phyloP scores from a whole-genome alignment of 78 protist species.

The Dictyostelium brefeldianum region DNA sequence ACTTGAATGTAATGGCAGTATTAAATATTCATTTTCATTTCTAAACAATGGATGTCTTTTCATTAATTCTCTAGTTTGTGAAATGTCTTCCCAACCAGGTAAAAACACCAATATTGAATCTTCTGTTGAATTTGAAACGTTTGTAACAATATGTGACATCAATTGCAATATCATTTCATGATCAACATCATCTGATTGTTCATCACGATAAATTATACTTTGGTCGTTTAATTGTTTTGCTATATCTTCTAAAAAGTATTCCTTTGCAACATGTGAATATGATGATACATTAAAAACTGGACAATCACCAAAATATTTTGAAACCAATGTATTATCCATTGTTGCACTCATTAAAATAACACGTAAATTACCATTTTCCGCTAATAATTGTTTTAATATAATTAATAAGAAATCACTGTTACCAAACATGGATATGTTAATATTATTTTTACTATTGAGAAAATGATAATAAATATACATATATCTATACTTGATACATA shows the following conservation, averaged over 20 bases:
- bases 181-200: conserved; percentile 5
- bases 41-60: conserved; percentile 15
- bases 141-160: neutral
- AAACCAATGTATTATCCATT: neutral
- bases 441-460: neutral
- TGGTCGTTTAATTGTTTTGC: neutral
- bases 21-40: conserved; percentile 1
- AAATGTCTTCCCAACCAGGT: conserved; percentile 54
- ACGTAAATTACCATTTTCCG: conserved; percentile 25
- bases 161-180: conserved; percentile 23
- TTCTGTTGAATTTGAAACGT: neutral
- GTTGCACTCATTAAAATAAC: conserved; percentile 45
- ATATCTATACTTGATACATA: conserved; percentile 79
- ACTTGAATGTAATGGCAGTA: conserved; percentile 89
- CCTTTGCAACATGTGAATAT: neutral
- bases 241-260: conserved; percentile 34
- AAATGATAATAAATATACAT: neutral
- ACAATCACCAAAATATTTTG: conserved; percentile 22
- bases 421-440: neutral
- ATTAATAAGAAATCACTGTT: conserved; percentile 26
- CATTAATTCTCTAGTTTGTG: neutral
- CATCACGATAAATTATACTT: neutral
- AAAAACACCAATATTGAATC: conserved; percentile 22
- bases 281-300: conserved; percentile 21
- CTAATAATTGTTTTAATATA: conserved; percentile 15